These are phyloP conservation scores for Flaveria linearis DNA, from an alignment of 129 eudicot genomes.

Conservation along the genomic window DNA sequence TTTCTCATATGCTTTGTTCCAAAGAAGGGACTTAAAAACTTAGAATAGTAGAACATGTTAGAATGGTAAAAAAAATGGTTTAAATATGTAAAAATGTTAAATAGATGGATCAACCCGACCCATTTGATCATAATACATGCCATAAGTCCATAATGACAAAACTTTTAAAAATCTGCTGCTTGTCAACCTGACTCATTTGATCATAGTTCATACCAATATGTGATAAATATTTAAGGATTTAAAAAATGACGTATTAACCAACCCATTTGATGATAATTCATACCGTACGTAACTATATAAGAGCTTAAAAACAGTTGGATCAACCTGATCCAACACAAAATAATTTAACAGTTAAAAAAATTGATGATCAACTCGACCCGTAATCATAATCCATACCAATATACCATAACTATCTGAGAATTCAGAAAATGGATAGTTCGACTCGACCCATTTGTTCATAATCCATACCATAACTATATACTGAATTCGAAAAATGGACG, in stretches of 20 bases:
- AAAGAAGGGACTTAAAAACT: constrained; percentile 7
- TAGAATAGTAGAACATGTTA: not conserved
- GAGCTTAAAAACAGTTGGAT: not conserved
- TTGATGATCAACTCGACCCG: too few relatives aligned
- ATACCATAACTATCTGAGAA: not conserved
- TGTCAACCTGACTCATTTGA: not conserved
- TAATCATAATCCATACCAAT: not conserved
- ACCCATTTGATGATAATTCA: not conserved
- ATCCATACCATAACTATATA: not conserved
- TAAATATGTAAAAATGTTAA: not conserved
- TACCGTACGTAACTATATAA: not conserved
- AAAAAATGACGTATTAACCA: too few relatives aligned
- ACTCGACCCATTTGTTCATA: not conserved
- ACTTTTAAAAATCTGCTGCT: not conserved
- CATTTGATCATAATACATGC: not conserved
- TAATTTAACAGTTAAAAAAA: too few relatives aligned
- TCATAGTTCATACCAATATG: not conserved
- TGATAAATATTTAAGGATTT: too few relatives aligned
- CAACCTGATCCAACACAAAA: not conserved
- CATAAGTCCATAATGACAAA: not conserved
- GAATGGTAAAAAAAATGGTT: not conserved
- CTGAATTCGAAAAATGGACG: not conserved
- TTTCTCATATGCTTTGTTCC: constrained; percentile 33
- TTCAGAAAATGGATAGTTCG: not conserved
- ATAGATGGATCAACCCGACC: not conserved